Percentiles rank a stretch among this genome's conserved stretches.
These are phyloP conservation scores for Tetracladium marchalianum DNA, from an alignment of 495 filamentous ascomycete species.

Conservation along the genomic window DNA sequence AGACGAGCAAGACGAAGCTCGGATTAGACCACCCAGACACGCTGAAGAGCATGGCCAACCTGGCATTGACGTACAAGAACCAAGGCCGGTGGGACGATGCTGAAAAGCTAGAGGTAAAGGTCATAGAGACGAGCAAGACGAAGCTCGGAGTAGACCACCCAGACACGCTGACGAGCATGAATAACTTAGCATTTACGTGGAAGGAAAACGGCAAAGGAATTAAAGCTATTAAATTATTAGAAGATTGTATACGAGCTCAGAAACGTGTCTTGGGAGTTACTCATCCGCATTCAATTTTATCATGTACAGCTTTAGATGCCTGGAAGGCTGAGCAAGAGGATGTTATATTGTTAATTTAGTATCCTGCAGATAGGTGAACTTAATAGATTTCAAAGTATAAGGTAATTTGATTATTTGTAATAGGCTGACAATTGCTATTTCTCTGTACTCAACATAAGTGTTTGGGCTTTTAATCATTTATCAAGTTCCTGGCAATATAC, in stretches of 20 bases:
- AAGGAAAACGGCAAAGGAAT: conserved; percentile 13
- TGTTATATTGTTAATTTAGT: conserved; percentile 1
- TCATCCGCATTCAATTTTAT: conserved; percentile 4
- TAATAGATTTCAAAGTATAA: conserved; percentile 3
- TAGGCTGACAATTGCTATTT: background rate
- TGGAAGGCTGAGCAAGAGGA: conserved; percentile 13
- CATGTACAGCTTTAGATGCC: conserved; percentile 2
- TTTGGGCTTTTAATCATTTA: conserved; percentile 1
- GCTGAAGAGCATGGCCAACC: conserved; percentile 10
- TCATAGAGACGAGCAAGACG: conserved; percentile 14
- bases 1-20: conserved; percentile 11
- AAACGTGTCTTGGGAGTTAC: conserved; percentile 5
- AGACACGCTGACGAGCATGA: conserved; percentile 22
- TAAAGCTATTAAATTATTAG: conserved; percentile 5
- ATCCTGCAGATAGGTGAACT: conserved; percentile 4
- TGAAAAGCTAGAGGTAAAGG: conserved; percentile 22
- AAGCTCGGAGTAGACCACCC: conserved; percentile 13
- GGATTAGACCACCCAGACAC: conserved; percentile 26
- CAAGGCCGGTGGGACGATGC: conserved; percentile 24
- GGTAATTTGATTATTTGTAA: conserved; percentile 2
- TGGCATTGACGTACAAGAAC: conserved; percentile 14
- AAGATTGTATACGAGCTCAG: conserved; percentile 5
- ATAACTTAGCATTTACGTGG: conserved; percentile 19
- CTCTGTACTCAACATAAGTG: background rate
- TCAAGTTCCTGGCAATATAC: background rate